phyloP scores from a whole-genome alignment of 352 stramenopile species.

The Globisporangium solare region DNA sequence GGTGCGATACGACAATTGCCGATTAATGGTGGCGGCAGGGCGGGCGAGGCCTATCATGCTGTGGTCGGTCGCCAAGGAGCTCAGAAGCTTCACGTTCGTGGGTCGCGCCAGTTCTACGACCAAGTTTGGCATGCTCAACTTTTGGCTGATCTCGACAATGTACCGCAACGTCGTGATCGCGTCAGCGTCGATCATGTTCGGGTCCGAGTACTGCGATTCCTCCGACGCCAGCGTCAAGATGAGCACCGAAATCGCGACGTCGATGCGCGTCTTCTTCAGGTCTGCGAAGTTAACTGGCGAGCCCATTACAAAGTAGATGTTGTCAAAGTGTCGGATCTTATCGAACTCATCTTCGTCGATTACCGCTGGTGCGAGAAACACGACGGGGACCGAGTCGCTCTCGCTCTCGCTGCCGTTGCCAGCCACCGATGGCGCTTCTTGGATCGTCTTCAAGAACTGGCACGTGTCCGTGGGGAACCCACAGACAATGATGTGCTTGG shows the following conservation, averaged over 20 bases:
- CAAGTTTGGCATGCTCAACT: slow-evolving; percentile 58
- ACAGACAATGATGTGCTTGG: slow-evolving; percentile 64
- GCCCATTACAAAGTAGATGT: slow-evolving; percentile 65
- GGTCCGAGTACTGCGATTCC: slow-evolving; percentile 50
- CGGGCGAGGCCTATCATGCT: slow-evolving; percentile 31
- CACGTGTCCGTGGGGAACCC: slow-evolving; percentile 61
- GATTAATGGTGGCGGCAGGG: slow-evolving; percentile 30
- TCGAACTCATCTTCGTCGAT: slow-evolving; percentile 58
- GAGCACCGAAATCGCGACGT: slow-evolving; percentile 46
- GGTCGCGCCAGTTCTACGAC: slow-evolving; percentile 68
- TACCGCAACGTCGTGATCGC: slow-evolving; percentile 79
- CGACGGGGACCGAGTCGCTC: slow-evolving; percentile 34
- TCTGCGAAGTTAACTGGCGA: slow-evolving; percentile 75
- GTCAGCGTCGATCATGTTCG: slow-evolving; percentile 81
- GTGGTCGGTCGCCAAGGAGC: slow-evolving; percentile 57
- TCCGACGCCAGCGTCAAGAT: slow-evolving; percentile 52
- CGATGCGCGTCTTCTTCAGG: slow-evolving; percentile 64
- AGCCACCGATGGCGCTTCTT: slow-evolving; percentile 33
- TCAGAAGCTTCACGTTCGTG: slow-evolving; percentile 78
- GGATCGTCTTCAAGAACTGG: slow-evolving; percentile 69
- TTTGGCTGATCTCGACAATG: slow-evolving; percentile 78
- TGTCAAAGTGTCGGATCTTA: slow-evolving; percentile 40
- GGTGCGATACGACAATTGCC: slow-evolving; percentile 40
- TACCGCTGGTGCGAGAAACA: slow-evolving; percentile 48
- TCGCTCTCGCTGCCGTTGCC: slow-evolving; percentile 23